phyloP scores from a whole-genome alignment of 2,329 filamentous ascomycete species.

The Beauveria sp. region DNA sequence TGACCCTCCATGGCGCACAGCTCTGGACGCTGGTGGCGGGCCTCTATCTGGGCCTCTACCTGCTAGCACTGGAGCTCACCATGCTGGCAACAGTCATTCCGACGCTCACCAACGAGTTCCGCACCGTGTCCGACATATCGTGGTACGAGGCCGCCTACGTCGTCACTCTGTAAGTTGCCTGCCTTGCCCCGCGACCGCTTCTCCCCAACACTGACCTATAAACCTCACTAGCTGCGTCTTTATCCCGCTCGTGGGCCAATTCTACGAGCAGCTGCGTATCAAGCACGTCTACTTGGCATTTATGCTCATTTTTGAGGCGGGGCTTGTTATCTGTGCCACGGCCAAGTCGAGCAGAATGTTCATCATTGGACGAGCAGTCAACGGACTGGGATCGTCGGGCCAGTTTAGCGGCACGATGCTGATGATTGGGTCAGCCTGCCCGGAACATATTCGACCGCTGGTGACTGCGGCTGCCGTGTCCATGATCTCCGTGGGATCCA shows the following conservation, averaged over 20 bases:
- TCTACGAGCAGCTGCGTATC: conserved; percentile 5
- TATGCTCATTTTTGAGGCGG: conserved; percentile 6
- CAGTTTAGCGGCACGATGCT: conserved; percentile 10
- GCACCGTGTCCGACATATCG: conserved; percentile 7
- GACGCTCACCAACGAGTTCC: conserved; percentile 9
- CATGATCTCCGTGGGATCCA: conserved; percentile 8
- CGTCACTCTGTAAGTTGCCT: conserved; percentile 5
- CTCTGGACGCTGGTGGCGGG: conserved; percentile 5
- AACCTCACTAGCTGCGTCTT: conserved; percentile 2
- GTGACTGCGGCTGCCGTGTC: not conserved
- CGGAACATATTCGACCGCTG: not conserved
- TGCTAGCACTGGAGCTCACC: conserved; percentile 10
- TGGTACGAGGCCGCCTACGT: conserved; percentile 13
- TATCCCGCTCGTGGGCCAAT: not conserved
- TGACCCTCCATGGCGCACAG: not conserved
- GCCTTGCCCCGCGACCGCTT: too few relatives aligned
- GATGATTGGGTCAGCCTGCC: not conserved
- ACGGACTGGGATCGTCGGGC: conserved; percentile 2
- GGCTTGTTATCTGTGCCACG: conserved; percentile 4
- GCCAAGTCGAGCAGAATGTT: conserved; percentile 1
- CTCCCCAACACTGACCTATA: too few relatives aligned
- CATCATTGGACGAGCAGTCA: conserved; percentile 7
- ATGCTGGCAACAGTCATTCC: conserved; percentile 11
- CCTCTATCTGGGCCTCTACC: conserved; percentile 8
- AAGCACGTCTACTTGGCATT: conserved; percentile 8